Percentiles rank a stretch among this genome's conserved stretches.
phyloP scores from a whole-genome alignment of 768 basidiomycete species.

The Lentinula boryana region DNA sequence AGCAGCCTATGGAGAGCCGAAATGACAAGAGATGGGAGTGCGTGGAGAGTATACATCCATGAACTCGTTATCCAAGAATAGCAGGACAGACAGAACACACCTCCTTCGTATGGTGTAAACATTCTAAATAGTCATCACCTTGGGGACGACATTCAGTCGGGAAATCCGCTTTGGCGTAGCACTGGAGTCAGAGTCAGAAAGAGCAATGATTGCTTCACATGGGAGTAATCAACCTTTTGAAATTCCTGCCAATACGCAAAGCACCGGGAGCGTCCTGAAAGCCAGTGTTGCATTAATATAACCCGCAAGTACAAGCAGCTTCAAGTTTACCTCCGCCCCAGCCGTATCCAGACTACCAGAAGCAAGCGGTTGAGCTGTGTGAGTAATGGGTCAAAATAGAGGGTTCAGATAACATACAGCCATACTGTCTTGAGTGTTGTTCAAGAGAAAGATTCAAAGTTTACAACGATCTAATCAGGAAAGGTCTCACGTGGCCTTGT shows the following conservation, averaged over 20 bases:
- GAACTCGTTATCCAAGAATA: conserved; percentile 18
- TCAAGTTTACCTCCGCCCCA: conserved; percentile 35
- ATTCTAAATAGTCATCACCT: conserved; percentile 87
- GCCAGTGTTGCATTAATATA: background rate
- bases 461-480: too few species aligned
- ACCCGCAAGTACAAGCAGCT: background rate
- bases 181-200: conserved; percentile 37
- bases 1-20: conserved; percentile 35
- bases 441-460: background rate
- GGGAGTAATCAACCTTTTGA: conserved; percentile 42
- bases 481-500: too few species aligned
- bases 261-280: conserved; percentile 74
- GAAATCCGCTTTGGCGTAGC: conserved; percentile 75
- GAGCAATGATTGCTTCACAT: background rate
- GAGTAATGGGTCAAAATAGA: background rate
- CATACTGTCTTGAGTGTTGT: background rate
- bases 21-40: background rate
- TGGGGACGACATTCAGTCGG: conserved; percentile 67
- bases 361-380: background rate
- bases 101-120: conserved; percentile 85
- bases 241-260: conserved; percentile 93
- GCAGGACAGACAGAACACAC: conserved; percentile 33
- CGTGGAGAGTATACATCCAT: background rate
- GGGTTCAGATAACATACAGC: background rate
- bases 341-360: conserved; percentile 54